Base-by-base conservation (phyloP, 2,329 filamentous ascomycete genomes). In the Talaromyces sp. region DNA sequence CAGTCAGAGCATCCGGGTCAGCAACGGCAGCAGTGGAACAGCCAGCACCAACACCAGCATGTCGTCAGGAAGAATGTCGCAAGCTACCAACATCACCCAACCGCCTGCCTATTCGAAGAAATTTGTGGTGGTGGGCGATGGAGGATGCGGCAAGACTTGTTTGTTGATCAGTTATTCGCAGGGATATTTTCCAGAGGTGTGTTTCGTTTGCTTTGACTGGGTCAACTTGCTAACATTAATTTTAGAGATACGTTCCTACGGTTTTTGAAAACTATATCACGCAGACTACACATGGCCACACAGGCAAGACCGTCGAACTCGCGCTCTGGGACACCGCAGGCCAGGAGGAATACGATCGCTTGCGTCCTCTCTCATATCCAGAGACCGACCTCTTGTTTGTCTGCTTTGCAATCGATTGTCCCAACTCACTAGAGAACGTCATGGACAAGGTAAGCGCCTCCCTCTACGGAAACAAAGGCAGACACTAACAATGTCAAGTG, bases 181-280 rank as follows among this genome's bases (percentile, higher is more conserved):
- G 82, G 95, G 95, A 67, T 97, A 97, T 79, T 99, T 99, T 77
- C 95, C 95, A 80, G 94, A 99, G 91, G 95, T 97, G 83, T 71
- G 85, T 69, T 45, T 31, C 9, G 27, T 58, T 50, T 35, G 8
- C 11, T 19, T 10, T 15, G 47, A 43, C 19, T 13, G 11, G 27
- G 45, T 49, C 45, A 27, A 45, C 35, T 8, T 43, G 19, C 39
- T 64, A 19, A 64, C 35, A 1, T 39, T 11, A 5, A 13, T 13
- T 1, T 27, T 73, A 99, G 95, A 98, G 97, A 98, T 99, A 99
- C 74, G 95, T 99, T 47, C 95, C 95, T 3, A 99, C 95, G 2
- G 95, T 99, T 61, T 99, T 99, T 78, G 95, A 99, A 77, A 99
- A 99, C 84, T 99, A 99, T 86, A 98, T 99, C 81, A 97, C 95